Percentiles rank a stretch among this genome's conserved stretches.
These are phyloP conservation scores for Talaromyces sp. DNA, from an alignment of 2,329 filamentous ascomycete genomes.

Conservation along the genomic window DNA sequence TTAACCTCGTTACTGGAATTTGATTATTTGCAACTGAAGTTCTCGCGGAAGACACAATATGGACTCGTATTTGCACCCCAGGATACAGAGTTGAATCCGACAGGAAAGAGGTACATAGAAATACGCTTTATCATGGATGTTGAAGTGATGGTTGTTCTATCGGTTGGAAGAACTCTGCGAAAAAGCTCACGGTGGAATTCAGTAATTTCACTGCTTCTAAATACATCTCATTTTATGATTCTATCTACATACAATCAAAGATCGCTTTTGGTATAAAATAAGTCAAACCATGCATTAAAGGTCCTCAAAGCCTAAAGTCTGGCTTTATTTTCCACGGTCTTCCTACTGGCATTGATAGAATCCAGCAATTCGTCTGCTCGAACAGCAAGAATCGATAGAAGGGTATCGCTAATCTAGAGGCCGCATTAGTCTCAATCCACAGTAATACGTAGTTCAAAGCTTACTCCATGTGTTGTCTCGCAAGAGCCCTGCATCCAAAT, in stretches of 20 bases:
- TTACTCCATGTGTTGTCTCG: conserved; percentile 15
- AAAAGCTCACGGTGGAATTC: background rate
- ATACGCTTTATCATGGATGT: too few relatives aligned
- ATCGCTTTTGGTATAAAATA: background rate
- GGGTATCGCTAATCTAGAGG: conserved; percentile 16
- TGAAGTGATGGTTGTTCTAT: too few relatives aligned
- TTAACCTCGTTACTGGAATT: too few relatives aligned
- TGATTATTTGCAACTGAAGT: too few relatives aligned
- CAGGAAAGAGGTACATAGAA: too few relatives aligned
- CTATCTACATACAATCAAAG: background rate
- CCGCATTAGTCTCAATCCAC: background rate
- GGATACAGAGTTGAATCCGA: too few relatives aligned
- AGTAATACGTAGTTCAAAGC: background rate
- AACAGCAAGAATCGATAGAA: conserved; percentile 16
- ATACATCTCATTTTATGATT: background rate
- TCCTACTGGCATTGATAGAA: conserved; percentile 19
- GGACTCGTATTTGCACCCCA: too few relatives aligned
- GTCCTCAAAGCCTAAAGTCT: conserved; percentile 13
- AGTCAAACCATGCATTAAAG: background rate
- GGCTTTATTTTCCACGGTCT: conserved; percentile 16
- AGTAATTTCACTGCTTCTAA: background rate
- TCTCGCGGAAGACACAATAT: too few relatives aligned
- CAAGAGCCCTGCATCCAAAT: conserved; percentile 18
- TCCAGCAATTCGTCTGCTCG: conserved; percentile 22
- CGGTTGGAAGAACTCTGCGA: background rate